These are phyloP conservation scores for Fusarium virguliforme DNA, from an alignment of 2,329 filamentous ascomycete genomes.

Conservation along the genomic window DNA sequence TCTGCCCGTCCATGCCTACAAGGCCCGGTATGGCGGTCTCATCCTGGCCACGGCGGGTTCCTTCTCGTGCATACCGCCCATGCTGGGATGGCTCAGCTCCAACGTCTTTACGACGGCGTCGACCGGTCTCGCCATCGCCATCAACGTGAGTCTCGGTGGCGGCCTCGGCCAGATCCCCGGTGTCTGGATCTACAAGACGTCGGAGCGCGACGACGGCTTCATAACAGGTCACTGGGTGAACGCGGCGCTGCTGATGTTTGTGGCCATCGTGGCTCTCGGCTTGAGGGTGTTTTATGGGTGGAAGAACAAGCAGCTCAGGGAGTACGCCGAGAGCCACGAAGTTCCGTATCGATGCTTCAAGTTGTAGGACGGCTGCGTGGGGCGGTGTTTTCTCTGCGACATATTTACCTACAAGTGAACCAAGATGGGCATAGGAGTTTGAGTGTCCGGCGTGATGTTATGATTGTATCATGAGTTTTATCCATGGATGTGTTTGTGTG, in stretches of 20 bases:
- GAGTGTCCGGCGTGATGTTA: conserved; percentile 7
- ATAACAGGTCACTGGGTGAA: conserved; percentile 81
- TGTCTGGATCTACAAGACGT: conserved; percentile 80
- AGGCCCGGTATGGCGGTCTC: conserved; percentile 77
- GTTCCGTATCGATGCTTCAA: conserved; percentile 61
- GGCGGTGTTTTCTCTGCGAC: conserved; percentile 14
- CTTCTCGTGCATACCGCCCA: conserved; percentile 78
- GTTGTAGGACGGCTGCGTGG: conserved; percentile 48
- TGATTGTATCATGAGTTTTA: neutral
- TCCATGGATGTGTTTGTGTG: too few species aligned
- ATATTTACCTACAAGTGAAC: conserved; percentile 14
- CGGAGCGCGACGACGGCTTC: conserved; percentile 74
- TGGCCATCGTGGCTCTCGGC: conserved; percentile 68
- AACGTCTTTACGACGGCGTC: conserved; percentile 78
- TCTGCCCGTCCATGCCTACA: conserved; percentile 73
- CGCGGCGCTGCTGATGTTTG: conserved; percentile 72
- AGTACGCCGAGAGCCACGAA: conserved; percentile 52
- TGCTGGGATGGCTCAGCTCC: conserved; percentile 79
- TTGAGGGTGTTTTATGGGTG: conserved; percentile 71
- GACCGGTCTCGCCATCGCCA: conserved; percentile 77
- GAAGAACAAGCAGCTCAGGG: conserved; percentile 59
- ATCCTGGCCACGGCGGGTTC: conserved; percentile 78
- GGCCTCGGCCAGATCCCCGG: conserved; percentile 80
- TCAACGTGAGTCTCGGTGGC: conserved; percentile 78
- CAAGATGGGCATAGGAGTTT: conserved; percentile 9